Evolutionary conservation across 1,139 yeast species (phyloP).

Genomic region (Zygoascus hellenicus): DNA sequence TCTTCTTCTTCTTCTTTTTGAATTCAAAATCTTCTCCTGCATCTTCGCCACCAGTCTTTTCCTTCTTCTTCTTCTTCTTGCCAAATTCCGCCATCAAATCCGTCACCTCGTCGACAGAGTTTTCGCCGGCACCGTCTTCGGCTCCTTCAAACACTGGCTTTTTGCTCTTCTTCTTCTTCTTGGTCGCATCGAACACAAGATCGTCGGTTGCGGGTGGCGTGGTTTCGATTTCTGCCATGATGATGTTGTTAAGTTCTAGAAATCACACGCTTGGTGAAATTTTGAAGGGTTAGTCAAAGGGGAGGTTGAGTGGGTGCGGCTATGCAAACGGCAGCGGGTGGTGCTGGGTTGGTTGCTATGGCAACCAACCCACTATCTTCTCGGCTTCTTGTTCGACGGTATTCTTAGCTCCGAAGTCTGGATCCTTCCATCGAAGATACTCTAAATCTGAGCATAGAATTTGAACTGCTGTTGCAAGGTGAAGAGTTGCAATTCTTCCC

Average conservation of each 20-base stretch:
- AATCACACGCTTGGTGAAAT: background rate
- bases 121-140: constrained; percentile 27
- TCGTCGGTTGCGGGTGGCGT: constrained; percentile 7
- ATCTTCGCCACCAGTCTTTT: constrained; percentile 48
- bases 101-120: constrained; percentile 35
- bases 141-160: constrained; percentile 34
- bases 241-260: background rate
- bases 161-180: constrained; percentile 78
- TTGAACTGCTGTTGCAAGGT: too few relatives aligned
- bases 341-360: too few relatives aligned
- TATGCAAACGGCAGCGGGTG: too few relatives aligned
- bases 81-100: constrained; percentile 44
- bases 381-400: too few relatives aligned
- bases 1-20: constrained; percentile 79
- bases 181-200: constrained; percentile 34
- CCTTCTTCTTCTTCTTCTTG: constrained; percentile 43
- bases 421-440: too few relatives aligned
- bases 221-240: constrained; percentile 4
- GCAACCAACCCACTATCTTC: too few relatives aligned
- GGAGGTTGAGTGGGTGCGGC: background rate
- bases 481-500: too few relatives aligned
- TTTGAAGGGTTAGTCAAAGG: background rate
- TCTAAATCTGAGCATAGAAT: too few relatives aligned
- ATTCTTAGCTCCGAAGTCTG: too few relatives aligned
- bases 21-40: constrained; percentile 61